A percentile compares a stretch with the other conserved stretches of the same genome.
These are phyloP conservation scores for Ogataea pignaliae DNA, from an alignment of 805 yeast genomes.

Conservation along the genomic window DNA sequence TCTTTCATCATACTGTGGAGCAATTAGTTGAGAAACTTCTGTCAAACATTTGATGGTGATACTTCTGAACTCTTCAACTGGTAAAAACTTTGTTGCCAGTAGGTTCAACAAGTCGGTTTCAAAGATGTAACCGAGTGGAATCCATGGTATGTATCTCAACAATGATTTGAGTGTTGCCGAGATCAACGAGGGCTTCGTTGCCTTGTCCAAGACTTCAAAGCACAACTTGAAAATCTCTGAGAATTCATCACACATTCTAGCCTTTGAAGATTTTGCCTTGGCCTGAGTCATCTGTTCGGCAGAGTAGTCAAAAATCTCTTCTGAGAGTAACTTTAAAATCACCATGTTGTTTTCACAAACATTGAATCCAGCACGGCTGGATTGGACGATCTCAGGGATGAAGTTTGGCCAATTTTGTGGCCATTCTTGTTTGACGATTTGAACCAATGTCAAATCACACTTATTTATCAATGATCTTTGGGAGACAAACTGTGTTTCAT, in stretches of 20 bases:
- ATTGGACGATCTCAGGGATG: constrained; percentile 84
- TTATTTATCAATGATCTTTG: constrained; percentile 86
- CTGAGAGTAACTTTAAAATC: constrained; percentile 81
- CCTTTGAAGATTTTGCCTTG: constrained; percentile 76
- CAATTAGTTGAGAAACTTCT: constrained; percentile 71
- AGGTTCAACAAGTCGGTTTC: constrained; percentile 77
- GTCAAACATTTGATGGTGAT: constrained; percentile 88
- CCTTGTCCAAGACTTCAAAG: constrained; percentile 87
- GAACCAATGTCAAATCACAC: constrained; percentile 90
- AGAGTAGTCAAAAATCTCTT: constrained; percentile 94
- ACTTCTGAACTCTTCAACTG: constrained; percentile 75
- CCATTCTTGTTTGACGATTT: constrained; percentile 97
- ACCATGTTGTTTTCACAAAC: constrained; percentile 98
- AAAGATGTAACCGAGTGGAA: constrained; percentile 84
- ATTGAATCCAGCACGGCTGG: constrained; percentile 79
- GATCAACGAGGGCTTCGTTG: constrained; percentile 77
- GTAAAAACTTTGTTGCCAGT: constrained; percentile 71
- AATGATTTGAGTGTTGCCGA: constrained; percentile 80
- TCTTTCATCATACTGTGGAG: constrained; percentile 51
- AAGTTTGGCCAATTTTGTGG: constrained; percentile 98
- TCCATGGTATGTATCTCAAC: constrained; percentile 88
- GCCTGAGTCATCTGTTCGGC: constrained; percentile 97
- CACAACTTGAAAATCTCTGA: constrained; percentile 91
- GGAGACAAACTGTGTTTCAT: constrained; percentile 62
- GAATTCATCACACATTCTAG: constrained; percentile 84